A percentile compares a stretch with the other conserved stretches of the same genome.
These are phyloP conservation scores for Phialophora macrospora DNA, from an alignment of 2,329 filamentous ascomycete genomes.

Conservation along the genomic window DNA sequence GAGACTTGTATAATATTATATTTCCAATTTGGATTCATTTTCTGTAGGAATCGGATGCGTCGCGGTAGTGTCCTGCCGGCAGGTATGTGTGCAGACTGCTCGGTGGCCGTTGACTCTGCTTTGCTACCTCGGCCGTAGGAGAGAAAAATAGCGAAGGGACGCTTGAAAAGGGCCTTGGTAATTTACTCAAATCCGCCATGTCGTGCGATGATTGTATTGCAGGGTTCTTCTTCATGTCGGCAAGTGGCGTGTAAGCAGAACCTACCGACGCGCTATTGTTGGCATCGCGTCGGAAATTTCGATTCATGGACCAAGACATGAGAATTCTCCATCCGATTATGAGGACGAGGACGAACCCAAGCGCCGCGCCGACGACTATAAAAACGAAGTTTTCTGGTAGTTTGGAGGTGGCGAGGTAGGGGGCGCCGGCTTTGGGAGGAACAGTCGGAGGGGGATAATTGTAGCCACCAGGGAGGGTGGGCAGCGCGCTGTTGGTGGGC, in stretches of 20 bases:
- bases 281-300: constrained; percentile 86
- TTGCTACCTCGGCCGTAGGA: constrained; percentile 68
- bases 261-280: constrained; percentile 65
- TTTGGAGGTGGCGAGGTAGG: constrained; percentile 86
- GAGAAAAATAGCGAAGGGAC: constrained; percentile 84
- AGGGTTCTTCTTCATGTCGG: constrained; percentile 47
- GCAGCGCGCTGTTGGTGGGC: constrained; percentile 46
- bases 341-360: constrained; percentile 80
- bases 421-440: constrained; percentile 80
- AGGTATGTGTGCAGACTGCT: constrained; percentile 37
- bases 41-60: constrained; percentile 31
- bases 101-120: constrained; percentile 33
- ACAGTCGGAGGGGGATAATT: constrained; percentile 75
- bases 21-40: constrained; percentile 15
- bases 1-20: constrained; percentile 1
- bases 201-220: constrained; percentile 42
- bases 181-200: constrained; percentile 41
- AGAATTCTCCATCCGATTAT: constrained; percentile 86
- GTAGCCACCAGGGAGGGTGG: constrained; percentile 61
- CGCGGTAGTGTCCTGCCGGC: constrained; percentile 39
- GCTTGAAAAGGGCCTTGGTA: constrained; percentile 36
- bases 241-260: constrained; percentile 68
- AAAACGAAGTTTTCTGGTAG: constrained; percentile 94
- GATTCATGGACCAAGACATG: constrained; percentile 87
- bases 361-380: constrained; percentile 86